phyloP scores from a whole-genome alignment of 148 eudicot genomes.

The Silene conica region DNA sequence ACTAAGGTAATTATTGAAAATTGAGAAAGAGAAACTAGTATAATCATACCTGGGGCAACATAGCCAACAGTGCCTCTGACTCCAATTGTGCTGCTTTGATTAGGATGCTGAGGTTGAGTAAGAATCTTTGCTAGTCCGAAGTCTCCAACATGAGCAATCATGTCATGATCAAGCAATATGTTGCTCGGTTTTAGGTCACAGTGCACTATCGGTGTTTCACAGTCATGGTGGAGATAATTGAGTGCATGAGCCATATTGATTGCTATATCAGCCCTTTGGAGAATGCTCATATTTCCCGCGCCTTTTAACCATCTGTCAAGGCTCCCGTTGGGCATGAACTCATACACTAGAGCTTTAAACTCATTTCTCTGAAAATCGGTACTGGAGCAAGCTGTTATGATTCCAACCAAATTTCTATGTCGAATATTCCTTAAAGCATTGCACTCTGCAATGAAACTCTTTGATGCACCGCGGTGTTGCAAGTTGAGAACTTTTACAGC shows the following conservation, averaged over 20 bases:
- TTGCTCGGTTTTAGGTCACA: constrained; percentile 36
- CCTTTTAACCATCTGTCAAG: constrained; percentile 23
- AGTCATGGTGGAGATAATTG: constrained; percentile 28
- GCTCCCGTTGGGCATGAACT: constrained; percentile 24
- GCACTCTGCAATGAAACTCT: constrained; percentile 30
- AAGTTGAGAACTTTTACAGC: constrained; percentile 23
- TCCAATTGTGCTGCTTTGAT: constrained; percentile 21
- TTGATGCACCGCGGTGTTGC: constrained; percentile 20
- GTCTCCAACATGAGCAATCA: constrained; percentile 33
- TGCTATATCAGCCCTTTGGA: constrained; percentile 18
- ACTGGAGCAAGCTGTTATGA: constrained; percentile 30
- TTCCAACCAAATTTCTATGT: constrained; percentile 23
- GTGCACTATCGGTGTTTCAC: constrained; percentile 19
- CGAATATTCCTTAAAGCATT: constrained; percentile 25
- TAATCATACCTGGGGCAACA: constrained; percentile 7
- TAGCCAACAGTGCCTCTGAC: constrained; percentile 32
- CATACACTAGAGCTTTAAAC: constrained; percentile 26
- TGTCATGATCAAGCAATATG: constrained; percentile 26
- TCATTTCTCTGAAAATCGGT: constrained; percentile 19
- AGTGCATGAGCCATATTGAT: constrained; percentile 28
- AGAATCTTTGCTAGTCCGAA: constrained; percentile 30
- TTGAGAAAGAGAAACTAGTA: too few relatives aligned
- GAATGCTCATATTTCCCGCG: constrained; percentile 7
- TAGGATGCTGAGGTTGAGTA: constrained; percentile 4
- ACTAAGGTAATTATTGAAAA: too few relatives aligned